Base-by-base conservation (phyloP, 805 yeast genomes). In the Barnettozyma sucrosica region DNA sequence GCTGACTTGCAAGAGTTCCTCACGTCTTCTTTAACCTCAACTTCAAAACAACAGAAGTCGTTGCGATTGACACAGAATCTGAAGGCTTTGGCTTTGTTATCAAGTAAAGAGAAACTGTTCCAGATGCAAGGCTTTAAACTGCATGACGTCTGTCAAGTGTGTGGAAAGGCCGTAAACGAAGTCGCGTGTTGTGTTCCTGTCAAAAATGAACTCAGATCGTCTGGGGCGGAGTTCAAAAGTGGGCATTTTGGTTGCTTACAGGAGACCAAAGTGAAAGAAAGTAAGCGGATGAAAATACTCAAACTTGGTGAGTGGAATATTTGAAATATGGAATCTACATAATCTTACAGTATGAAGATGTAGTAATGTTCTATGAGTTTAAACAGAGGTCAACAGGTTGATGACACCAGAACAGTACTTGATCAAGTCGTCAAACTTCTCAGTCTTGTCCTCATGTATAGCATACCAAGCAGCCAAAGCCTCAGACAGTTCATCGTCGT, bases 351-450 rank as follows among this genome's bases (percentile, higher is more conserved):
- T 25, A 25, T 28, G 3, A 6, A 28, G 7, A 28, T 28, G 20
- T 38, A 38, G 23, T 18, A n/a, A 6, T 20, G 4, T 7, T 34
- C 10, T 34, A 18, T 34, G 23, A 20, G 23, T 7, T 36, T 40
- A 57, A 30, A 48, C 55, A 18, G 62, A 52, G 9, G 72, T 59
- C 37, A 88, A 70, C 57, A 86, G 80, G 53, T 72, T 75, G 28
- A 85, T 67, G 16, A 89, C 89, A 49, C 95, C 90, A 2, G 93
- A 75, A 64, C 96, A 87, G 65, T 81, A 88, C 62, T 89, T 85
- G 36, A 79, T 78, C 50, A 86, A 65, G 26, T 75, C 78, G 58
- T 88, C 95, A 57, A 90, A 64, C 14, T 70, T 72, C 4, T 70
- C 71, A 34, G 74, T 69, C 41, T 70, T 72, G 0, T 48, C 55